These are phyloP conservation scores for Myochromella boudieri DNA, from an alignment of 768 basidiomycete species.

Conservation along the genomic window DNA sequence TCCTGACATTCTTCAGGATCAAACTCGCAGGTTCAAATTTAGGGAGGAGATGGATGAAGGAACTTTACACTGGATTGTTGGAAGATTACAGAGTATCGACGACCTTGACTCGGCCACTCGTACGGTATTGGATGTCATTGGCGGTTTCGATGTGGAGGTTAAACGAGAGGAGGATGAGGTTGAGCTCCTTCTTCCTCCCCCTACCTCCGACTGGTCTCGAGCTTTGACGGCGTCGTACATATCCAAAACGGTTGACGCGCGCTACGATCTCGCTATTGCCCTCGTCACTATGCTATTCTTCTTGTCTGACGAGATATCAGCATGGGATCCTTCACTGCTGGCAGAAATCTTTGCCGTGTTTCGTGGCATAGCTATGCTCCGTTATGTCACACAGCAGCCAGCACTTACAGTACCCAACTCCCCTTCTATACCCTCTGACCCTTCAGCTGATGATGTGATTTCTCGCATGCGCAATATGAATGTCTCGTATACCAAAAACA, in stretches of 20 bases:
- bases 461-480: constrained; percentile 73
- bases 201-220: constrained; percentile 60
- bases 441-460: constrained; percentile 53
- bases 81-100: constrained; percentile 55
- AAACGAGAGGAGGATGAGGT: constrained; percentile 78
- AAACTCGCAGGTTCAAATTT: constrained; percentile 53
- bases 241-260: constrained; percentile 60
- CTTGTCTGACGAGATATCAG: constrained; percentile 58
- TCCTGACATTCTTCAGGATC: constrained; percentile 71
- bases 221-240: constrained; percentile 65
- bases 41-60: constrained; percentile 59
- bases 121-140: constrained; percentile 66
- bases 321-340: constrained; percentile 64
- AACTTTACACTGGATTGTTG: constrained; percentile 57
- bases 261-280: constrained; percentile 73
- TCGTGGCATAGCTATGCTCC: constrained; percentile 74
- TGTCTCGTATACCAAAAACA: constrained; percentile 50
- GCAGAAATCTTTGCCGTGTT: constrained; percentile 80
- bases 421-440: constrained; percentile 13
- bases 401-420: constrained; percentile 31
- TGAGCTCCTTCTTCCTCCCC: constrained; percentile 50
- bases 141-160: constrained; percentile 66
- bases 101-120: constrained; percentile 58
- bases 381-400: constrained; percentile 58
- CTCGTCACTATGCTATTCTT: constrained; percentile 71